A percentile compares a stretch with the other conserved stretches of the same genome.
These are phyloP conservation scores for Trichosporon inkin DNA, from an alignment of 1,284 basidiomycete genomes.

Conservation along the genomic window DNA sequence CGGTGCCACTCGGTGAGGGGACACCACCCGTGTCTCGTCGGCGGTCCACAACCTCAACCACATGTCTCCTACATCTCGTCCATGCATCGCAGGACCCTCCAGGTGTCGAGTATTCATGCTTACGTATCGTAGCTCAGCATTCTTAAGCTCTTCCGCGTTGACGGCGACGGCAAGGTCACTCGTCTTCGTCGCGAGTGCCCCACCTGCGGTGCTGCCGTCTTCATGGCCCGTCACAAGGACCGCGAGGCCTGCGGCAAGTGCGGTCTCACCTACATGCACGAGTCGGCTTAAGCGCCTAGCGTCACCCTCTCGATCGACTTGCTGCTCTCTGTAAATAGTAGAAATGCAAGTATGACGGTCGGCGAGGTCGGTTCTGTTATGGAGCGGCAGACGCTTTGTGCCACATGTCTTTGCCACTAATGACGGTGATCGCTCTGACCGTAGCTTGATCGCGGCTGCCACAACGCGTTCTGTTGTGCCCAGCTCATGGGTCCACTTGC, in stretches of 20 bases:
- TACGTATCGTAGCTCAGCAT: conserved; percentile 78
- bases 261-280: conserved; percentile 64
- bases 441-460: no score
- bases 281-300: background rate
- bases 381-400: background rate
- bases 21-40: background rate
- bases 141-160: conserved; percentile 98
- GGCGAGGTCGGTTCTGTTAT: background rate
- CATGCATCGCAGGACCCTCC: background rate
- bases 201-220: conserved; percentile 53
- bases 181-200: conserved; percentile 52
- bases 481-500: no score
- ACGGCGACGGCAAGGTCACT: conserved; percentile 99
- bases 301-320: background rate
- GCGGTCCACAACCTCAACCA: background rate
- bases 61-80: no score
- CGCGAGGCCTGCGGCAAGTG: conserved; percentile 95
- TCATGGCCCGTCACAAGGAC: conserved; percentile 94
- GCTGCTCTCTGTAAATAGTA: background rate
- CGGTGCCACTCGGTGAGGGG: no score
- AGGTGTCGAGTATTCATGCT: background rate
- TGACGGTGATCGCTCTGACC: no score
- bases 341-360: background rate
- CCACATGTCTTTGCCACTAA: no score
- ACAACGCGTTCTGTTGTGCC: no score